phyloP scores from a whole-genome alignment of 495 filamentous ascomycete genomes.

The Penicillium flavigenum region DNA sequence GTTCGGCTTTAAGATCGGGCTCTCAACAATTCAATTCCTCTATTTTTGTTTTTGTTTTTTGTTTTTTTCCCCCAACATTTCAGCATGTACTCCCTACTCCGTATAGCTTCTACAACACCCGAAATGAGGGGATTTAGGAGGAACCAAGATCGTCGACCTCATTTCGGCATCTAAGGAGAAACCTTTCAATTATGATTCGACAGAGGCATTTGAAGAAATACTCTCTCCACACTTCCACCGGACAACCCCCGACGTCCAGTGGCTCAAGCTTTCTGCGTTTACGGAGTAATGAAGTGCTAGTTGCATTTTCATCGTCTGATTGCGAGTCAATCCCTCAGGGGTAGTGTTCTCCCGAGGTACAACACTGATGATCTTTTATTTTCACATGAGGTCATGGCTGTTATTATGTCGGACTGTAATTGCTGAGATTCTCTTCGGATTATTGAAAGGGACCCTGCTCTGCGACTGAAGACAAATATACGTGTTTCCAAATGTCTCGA shows the following conservation, averaged over 20 bases:
- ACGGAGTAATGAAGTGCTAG: neutral
- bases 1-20: neutral
- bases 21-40: neutral
- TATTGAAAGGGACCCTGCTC: neutral
- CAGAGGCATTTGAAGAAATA: neutral
- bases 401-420: neutral
- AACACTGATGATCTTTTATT: no score
- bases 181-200: neutral
- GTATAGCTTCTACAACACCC: neutral
- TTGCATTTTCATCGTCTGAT: neutral
- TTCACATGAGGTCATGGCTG: neutral
- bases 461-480: neutral
- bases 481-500: neutral
- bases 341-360: neutral
- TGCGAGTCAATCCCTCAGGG: constrained; percentile 1
- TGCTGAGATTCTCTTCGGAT: neutral
- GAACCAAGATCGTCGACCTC: neutral
- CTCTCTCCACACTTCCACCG: neutral
- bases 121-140: constrained; percentile 1
- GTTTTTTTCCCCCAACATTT: neutral
- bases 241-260: neutral
- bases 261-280: no score
- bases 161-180: neutral
- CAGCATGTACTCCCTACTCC: neutral
- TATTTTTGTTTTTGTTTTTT: neutral